Base-by-base conservation (phyloP, 306 rosid genomes). In the Hippophae rhamnoides region DNA sequence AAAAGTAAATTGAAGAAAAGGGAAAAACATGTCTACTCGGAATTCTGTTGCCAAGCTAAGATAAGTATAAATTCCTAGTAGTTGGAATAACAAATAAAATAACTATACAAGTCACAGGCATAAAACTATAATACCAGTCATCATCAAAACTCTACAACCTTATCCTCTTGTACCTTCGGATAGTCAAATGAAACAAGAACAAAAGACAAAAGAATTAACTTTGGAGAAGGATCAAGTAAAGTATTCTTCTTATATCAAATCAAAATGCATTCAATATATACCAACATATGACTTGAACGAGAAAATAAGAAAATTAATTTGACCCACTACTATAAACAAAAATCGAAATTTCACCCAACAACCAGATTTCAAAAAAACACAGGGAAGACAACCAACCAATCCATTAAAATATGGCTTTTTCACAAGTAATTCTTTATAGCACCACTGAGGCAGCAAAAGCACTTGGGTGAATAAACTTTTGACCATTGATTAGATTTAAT, bases 181-280 rank as follows among this genome's bases (percentile, higher is more conserved):
- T 71, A 58, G 69, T 63, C 57, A 61, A 60, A 9, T 31, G 38
- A 31, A 31, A 31, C 38, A 31, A 31, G 38, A 31, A 31, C 38
- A 31, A 31, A 43, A 42, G 56, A 72, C 56, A 70, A 61, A 14
- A 65, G 64, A 55, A 47, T 43, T 59, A 50, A 42, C 11, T 40
- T 38, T 47, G 54, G 57, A 9, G 5, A 38, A 58, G 64, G 76
- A 59, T 65, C 73, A 70, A 72, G 81, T 79, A 74, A 79, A 82
- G 84, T 82, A 79, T 81, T 76, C 64, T 56, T 5, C 59, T 41
- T 63, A 47, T 52, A 53, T 57, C 8, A 11, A 52, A 64, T 52
- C 69, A 58, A 68, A 67, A 74, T 68, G 65, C 76, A 72, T 64
- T 70, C 47, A 52, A 59, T 31, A 48, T 41, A 60, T 14, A 41